Evolutionary conservation across 2,329 filamentous ascomycete genomes (phyloP).

Genomic region (Colletotrichum noveboracense): DNA sequence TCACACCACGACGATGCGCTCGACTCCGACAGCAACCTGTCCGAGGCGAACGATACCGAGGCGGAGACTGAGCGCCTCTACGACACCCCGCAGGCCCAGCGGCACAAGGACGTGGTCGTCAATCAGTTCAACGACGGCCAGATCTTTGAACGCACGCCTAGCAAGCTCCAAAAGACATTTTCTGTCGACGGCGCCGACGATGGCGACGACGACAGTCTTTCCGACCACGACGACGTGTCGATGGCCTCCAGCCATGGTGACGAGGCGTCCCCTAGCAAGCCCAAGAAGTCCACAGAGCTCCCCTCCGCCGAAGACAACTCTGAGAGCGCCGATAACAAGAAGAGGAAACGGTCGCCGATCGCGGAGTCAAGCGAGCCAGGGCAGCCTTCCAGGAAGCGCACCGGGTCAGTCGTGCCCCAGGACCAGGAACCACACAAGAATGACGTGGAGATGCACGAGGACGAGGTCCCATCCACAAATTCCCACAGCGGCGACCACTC

Average conservation of each 20-base stretch:
- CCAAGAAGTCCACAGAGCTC: constrained; percentile 27
- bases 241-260: constrained; percentile 41
- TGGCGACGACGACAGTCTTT: constrained; percentile 41
- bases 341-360: constrained; percentile 55
- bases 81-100: constrained; percentile 76
- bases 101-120: constrained; percentile 66
- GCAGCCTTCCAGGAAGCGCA: constrained; percentile 59
- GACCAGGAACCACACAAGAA: constrained; percentile 39
- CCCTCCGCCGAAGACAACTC: constrained; percentile 35
- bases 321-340: constrained; percentile 46
- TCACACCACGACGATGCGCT: constrained; percentile 31
- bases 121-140: constrained; percentile 59
- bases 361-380: constrained; percentile 50
- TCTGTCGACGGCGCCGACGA: constrained; percentile 39
- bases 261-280: constrained; percentile 41
- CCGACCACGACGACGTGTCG: constrained; percentile 46
- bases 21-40: constrained; percentile 59
- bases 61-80: constrained; percentile 94
- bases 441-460: constrained; percentile 33
- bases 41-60: constrained; percentile 74
- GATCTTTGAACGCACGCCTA: constrained; percentile 71
- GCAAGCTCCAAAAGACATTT: constrained; percentile 70
- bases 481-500: constrained; percentile 44
- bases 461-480: constrained; percentile 39
- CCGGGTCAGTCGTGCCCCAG: constrained; percentile 48